These are phyloP conservation scores for Fraxinus baroniana DNA, from an alignment of 305 asterid species.

Conservation along the genomic window DNA sequence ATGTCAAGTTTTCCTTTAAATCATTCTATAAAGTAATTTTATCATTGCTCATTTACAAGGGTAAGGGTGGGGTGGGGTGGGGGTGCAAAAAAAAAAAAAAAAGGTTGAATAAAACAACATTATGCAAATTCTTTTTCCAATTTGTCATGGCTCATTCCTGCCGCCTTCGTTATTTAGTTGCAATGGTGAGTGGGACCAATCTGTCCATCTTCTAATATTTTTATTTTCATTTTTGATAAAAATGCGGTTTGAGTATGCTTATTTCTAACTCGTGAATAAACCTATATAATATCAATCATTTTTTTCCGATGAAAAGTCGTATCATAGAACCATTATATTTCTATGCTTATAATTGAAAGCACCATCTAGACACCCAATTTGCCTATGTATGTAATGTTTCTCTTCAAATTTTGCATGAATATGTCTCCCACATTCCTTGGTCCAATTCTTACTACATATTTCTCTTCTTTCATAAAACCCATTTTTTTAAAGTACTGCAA, in stretches of 20 bases:
- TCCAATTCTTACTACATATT: slow-evolving; percentile 19
- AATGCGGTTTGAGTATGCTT: not conserved
- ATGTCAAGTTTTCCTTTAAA: no score
- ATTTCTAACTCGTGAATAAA: not conserved
- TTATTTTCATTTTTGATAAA: not conserved
- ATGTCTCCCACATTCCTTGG: slow-evolving; percentile 63
- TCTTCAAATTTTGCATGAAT: slow-evolving; percentile 38
- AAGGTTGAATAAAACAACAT: slow-evolving; percentile 37
- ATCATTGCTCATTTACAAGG: no score
- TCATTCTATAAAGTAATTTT: no score
- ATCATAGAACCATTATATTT: not conserved
- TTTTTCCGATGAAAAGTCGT: not conserved
- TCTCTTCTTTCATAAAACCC: not conserved
- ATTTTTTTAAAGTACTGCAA: slow-evolving; percentile 22
- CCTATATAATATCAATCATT: not conserved
- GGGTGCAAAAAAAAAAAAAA: slow-evolving; percentile 14
- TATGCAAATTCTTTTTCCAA: slow-evolving; percentile 34
- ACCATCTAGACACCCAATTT: slow-evolving; percentile 26
- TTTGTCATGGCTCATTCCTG: slow-evolving; percentile 35
- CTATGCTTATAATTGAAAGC: slow-evolving; percentile 7
- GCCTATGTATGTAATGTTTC: not conserved
- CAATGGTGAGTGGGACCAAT: slow-evolving; percentile 24
- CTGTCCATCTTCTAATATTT: not conserved
- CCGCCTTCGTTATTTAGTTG: slow-evolving; percentile 32
- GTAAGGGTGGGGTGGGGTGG: not conserved